Evolutionary conservation across 106 monocot genomes (phyloP).

Genomic region (Dioscorea zingiberensis): DNA sequence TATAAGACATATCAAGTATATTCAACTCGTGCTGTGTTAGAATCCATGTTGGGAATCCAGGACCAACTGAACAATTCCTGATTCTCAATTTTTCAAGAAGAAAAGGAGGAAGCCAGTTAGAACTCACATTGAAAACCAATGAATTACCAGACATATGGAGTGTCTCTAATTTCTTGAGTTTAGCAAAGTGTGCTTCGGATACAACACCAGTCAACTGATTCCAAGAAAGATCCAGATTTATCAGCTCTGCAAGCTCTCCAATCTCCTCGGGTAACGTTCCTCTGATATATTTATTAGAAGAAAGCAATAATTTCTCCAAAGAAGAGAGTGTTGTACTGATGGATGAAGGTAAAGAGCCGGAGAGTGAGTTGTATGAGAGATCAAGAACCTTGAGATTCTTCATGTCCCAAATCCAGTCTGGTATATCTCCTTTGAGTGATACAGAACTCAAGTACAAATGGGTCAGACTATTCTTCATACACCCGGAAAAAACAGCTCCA

Average conservation of each 20-base stretch:
- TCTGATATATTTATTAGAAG: not conserved
- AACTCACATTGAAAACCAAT: slow-evolving; percentile 6
- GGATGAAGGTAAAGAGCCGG: not conserved
- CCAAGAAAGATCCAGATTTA: not conserved
- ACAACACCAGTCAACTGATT: slow-evolving; percentile 8
- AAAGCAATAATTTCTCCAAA: not conserved
- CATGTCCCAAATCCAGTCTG: not conserved
- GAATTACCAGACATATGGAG: slow-evolving; percentile 8
- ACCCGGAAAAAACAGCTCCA: not conserved
- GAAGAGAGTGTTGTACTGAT: not conserved
- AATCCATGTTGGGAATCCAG: slow-evolving; percentile 34
- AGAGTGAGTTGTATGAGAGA: not conserved
- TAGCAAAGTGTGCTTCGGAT: slow-evolving; percentile 4
- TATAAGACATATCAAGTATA: slow-evolving; percentile 7
- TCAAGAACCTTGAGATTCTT: slow-evolving; percentile 4
- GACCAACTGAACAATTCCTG: slow-evolving; percentile 9
- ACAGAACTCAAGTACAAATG: not conserved
- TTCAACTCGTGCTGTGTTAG: slow-evolving; percentile 7
- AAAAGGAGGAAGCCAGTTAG: slow-evolving; percentile 29
- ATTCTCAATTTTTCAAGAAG: not conserved
- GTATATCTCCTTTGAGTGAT: not conserved
- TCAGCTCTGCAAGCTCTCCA: slow-evolving; percentile 1
- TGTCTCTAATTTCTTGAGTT: not conserved
- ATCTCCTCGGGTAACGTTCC: slow-evolving; percentile 5
- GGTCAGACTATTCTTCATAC: not conserved